Percentiles rank a stretch among this genome's conserved stretches.
phyloP scores from a whole-genome alignment of 2,329 filamentous ascomycete species.

The Trichoderma sp. region DNA sequence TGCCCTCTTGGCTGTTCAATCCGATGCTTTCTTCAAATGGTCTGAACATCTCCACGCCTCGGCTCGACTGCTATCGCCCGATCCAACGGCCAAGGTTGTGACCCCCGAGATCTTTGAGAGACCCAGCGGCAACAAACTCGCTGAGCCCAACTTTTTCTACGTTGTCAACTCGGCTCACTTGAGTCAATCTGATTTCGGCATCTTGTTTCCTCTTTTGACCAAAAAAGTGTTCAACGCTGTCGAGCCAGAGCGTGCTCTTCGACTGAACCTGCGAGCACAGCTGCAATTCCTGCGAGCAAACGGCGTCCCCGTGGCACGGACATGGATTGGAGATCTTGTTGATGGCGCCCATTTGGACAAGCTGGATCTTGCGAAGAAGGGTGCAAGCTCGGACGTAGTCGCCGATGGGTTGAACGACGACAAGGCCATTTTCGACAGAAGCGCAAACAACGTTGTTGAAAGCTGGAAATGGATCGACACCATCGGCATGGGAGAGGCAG shows the following conservation, averaged over 20 bases:
- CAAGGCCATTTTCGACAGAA: constrained; percentile 54
- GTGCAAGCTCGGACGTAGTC: constrained; percentile 19
- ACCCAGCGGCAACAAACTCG: constrained; percentile 48
- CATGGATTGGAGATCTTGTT: constrained; percentile 54
- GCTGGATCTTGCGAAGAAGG: constrained; percentile 36
- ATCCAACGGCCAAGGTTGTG: constrained; percentile 51
- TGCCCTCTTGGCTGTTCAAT: constrained; percentile 71
- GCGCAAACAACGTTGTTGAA: constrained; percentile 45
- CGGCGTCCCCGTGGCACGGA: constrained; percentile 53
- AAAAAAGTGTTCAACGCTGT: constrained; percentile 61
- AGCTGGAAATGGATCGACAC: constrained; percentile 59
- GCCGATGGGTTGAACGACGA: constrained; percentile 52
- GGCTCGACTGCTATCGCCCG: constrained; percentile 65
- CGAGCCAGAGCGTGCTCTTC: constrained; percentile 61
- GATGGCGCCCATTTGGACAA: constrained; percentile 51
- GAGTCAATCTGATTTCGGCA: constrained; percentile 80
- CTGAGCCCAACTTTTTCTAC: constrained; percentile 73
- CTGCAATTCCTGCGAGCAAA: constrained; percentile 60
- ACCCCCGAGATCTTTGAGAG: constrained; percentile 48
- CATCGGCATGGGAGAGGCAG: constrained; percentile 50
- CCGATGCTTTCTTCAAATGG: constrained; percentile 81
- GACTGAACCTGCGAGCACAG: constrained; percentile 62
- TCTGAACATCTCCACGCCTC: constrained; percentile 70
- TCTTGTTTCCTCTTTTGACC: constrained; percentile 76
- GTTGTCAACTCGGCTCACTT: constrained; percentile 75